Conservation (phyloP, 139 green algal genomes). For the Penium margaritaceum region DNA sequence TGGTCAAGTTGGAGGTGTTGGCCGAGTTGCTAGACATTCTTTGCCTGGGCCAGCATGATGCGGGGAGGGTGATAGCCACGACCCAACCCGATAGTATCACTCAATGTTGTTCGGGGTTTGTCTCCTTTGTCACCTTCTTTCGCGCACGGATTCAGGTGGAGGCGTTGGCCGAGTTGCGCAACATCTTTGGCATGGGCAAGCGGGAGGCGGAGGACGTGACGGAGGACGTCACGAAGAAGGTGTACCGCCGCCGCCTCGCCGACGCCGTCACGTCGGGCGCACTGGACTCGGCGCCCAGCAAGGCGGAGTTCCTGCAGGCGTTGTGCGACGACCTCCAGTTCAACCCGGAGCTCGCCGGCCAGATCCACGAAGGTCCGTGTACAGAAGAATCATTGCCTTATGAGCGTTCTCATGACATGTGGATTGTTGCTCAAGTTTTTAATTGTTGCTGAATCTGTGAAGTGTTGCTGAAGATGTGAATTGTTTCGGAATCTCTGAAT, state of each 20-base stretch:
- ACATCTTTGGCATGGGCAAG: constrained; percentile 66
- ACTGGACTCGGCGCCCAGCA: constrained; percentile 50
- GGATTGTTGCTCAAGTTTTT: neutral
- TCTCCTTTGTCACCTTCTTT: neutral
- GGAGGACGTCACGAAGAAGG: constrained; percentile 56
- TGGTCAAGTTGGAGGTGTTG: constrained; percentile 22
- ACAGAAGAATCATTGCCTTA: neutral
- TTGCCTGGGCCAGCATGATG: constrained; percentile 71
- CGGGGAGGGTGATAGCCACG: constrained; percentile 51
- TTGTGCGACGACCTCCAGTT: constrained; percentile 72
- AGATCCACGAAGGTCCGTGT: constrained; percentile 65
- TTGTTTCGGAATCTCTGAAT: neutral
- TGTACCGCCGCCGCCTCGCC: constrained; percentile 58
- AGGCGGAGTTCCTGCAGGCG: constrained; percentile 62
- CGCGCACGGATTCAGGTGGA: constrained; percentile 47
- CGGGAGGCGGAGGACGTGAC: constrained; percentile 65
- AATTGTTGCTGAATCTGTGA: neutral
- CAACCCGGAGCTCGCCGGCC: constrained; percentile 63
- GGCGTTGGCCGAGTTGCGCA: constrained; percentile 55
- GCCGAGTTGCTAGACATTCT: constrained; percentile 62
- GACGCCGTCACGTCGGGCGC: constrained; percentile 42
- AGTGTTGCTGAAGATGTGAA: neutral
- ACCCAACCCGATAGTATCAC: constrained; percentile 64
- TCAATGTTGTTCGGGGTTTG: too few species aligned
- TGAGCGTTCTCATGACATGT: neutral